phyloP scores from a whole-genome alignment of 164 flowering plant genomes.

The Cinnamomum micranthum region DNA sequence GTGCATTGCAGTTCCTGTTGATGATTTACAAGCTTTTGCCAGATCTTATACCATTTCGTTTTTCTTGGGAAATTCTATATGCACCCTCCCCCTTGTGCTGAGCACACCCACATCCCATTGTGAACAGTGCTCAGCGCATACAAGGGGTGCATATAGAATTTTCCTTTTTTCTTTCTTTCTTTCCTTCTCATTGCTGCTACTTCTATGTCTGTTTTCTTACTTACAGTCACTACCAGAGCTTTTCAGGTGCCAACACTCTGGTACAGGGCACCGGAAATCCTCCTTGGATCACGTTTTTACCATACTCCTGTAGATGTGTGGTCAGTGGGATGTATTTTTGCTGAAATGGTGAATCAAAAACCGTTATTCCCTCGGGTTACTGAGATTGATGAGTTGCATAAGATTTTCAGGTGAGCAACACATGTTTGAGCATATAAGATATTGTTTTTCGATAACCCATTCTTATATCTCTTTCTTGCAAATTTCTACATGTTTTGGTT shows the following conservation, averaged over 20 bases:
- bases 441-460: not conserved
- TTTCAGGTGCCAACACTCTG: conserved; percentile 90
- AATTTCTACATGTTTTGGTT: not conserved
- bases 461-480: not conserved
- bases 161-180: not conserved
- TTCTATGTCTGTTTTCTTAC: not conserved
- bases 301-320: conserved; percentile 97
- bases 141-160: too few species aligned
- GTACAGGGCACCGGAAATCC: conserved; percentile 98
- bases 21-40: not conserved
- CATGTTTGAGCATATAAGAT: not conserved
- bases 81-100: too few species aligned
- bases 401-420: conserved; percentile 73
- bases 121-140: too few species aligned
- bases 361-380: conserved; percentile 98
- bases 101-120: too few species aligned
- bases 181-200: not conserved
- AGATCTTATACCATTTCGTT: not conserved
- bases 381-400: conserved; percentile 92
- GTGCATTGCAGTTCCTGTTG: not conserved
- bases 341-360: conserved; percentile 91
- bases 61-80: too few species aligned
- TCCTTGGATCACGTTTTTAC: conserved; percentile 93
- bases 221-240: not conserved
- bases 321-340: conserved; percentile 99